Conservation (phyloP, 192 early-diverging fungal genomes). For the Podila clonocystis region DNA sequence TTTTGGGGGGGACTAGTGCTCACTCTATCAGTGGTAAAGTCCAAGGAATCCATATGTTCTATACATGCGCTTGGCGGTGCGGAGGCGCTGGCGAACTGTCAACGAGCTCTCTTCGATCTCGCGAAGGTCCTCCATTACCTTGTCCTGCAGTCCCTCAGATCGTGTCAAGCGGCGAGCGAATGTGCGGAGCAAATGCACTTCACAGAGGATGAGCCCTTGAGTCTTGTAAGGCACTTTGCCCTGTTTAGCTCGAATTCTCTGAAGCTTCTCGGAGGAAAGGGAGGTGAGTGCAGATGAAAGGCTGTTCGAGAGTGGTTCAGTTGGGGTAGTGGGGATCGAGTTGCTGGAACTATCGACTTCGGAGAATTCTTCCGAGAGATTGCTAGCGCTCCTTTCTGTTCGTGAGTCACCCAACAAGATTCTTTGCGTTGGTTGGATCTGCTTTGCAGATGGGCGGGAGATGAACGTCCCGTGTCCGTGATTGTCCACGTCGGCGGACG, state of each 20-base stretch:
- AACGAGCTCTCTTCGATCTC: constrained; percentile 73
- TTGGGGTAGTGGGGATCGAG: not conserved
- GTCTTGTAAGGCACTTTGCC: constrained; percentile 62
- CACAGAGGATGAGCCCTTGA: constrained; percentile 73
- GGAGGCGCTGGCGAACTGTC: constrained; percentile 61
- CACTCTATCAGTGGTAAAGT: constrained; percentile 4
- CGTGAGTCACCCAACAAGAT: not conserved
- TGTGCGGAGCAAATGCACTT: constrained; percentile 66
- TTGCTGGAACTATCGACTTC: not conserved
- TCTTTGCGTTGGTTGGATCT: not conserved
- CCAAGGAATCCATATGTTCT: constrained; percentile 71
- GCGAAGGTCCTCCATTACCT: constrained; percentile 82
- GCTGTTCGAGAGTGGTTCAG: constrained; percentile 12
- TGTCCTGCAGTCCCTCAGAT: constrained; percentile 57
- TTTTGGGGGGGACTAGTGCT: no score
- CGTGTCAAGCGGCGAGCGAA: constrained; percentile 58
- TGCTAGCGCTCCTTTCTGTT: not conserved
- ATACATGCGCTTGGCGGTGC: constrained; percentile 70
- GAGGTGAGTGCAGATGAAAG: not conserved
- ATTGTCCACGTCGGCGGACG: constrained; percentile 12
- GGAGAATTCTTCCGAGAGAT: not conserved
- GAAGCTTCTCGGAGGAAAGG: constrained; percentile 18
- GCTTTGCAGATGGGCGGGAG: not conserved
- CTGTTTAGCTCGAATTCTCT: constrained; percentile 35
- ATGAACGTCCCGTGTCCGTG: not conserved